These are phyloP conservation scores for Endogone sp. DNA, from an alignment of 192 early-diverging fungal genomes.

Conservation along the genomic window DNA sequence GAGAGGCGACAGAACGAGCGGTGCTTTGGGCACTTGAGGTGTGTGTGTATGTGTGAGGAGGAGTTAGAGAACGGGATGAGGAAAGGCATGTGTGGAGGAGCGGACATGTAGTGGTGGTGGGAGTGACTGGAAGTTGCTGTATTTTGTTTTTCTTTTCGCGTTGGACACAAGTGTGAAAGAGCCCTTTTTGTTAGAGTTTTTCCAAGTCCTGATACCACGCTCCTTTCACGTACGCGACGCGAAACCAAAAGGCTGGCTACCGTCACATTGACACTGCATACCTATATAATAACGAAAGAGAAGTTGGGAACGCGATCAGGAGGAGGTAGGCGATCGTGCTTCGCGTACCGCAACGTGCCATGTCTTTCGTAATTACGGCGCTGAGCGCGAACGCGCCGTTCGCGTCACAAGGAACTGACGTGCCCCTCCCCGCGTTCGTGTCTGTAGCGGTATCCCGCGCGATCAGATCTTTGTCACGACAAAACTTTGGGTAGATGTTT, in stretches of 20 bases:
- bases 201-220: background rate
- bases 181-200: too few species aligned
- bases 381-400: too few species aligned
- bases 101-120: background rate
- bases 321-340: conserved; percentile 32
- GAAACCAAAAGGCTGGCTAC: conserved; percentile 39
- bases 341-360: too few species aligned
- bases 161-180: too few species aligned
- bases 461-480: conserved; percentile 59
- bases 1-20: conserved; percentile 26
- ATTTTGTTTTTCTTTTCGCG: too few species aligned
- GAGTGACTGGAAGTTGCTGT: background rate
- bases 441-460: conserved; percentile 37
- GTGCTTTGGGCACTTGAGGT: conserved; percentile 41
- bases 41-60: background rate
- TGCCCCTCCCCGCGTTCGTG: background rate
- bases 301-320: conserved; percentile 35
- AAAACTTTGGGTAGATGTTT: conserved; percentile 35
- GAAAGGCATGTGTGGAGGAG: background rate
- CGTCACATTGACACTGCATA: conserved; percentile 50
- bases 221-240: background rate
- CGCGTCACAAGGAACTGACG: background rate
- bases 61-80: background rate
- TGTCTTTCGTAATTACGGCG: too few species aligned
- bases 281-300: conserved; percentile 33